These are phyloP conservation scores for Nothophytophthora sp. DNA, from an alignment of 352 stramenopile species.

Conservation along the genomic window DNA sequence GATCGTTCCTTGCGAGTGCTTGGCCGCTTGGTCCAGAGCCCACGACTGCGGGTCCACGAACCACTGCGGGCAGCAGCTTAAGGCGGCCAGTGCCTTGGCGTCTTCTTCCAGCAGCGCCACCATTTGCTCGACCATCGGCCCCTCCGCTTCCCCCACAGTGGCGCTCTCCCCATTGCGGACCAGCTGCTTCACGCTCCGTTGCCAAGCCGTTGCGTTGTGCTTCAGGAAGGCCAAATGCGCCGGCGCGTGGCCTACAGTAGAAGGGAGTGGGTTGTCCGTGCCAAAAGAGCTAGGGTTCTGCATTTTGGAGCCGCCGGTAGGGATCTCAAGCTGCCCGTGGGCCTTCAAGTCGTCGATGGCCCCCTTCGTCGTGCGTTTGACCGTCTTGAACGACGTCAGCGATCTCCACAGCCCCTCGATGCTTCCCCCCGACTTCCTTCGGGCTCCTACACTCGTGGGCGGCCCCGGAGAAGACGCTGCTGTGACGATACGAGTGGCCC, in stretches of 20 bases:
- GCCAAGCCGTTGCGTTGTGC: conserved; percentile 41
- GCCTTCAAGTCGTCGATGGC: conserved; percentile 15
- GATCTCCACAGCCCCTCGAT: conserved; percentile 40
- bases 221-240: conserved; percentile 26
- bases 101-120: conserved; percentile 36
- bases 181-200: conserved; percentile 28
- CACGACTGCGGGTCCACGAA: conserved; percentile 55
- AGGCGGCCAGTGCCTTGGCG: conserved; percentile 16
- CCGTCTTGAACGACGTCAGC: conserved; percentile 33
- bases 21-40: conserved; percentile 30
- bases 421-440: conserved; percentile 16
- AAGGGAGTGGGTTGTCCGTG: not conserved
- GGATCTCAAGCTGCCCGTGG: conserved; percentile 11
- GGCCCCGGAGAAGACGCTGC: conserved; percentile 3
- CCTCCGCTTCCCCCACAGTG: not conserved
- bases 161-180: conserved; percentile 7
- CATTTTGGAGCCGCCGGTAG: conserved; percentile 12
- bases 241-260: conserved; percentile 5
- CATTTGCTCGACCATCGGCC: conserved; percentile 27
- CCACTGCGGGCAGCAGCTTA: conserved; percentile 40
- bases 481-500: conserved; percentile 9
- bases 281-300: conserved; percentile 9
- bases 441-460: conserved; percentile 8
- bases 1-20: conserved; percentile 28
- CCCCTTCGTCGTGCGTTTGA: conserved; percentile 32